Conservation (phyloP, 2,329 filamentous ascomycete species). For the Botryotinia calthae region DNA sequence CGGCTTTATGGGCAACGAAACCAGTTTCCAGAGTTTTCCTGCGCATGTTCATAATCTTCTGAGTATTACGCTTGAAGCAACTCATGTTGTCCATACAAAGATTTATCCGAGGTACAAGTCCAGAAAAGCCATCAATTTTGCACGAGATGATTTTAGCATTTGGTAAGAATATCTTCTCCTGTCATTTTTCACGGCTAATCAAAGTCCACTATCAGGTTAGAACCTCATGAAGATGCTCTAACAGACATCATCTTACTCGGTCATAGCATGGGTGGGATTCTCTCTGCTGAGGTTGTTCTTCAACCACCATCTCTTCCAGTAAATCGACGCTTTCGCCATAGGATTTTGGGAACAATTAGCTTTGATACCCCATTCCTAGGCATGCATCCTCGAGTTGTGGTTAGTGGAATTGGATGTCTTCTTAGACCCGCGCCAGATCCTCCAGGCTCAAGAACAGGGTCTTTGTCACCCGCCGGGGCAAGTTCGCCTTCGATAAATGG, state of each 20-base stretch:
- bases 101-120: slow-evolving; percentile 80
- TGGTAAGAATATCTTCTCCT: slow-evolving; percentile 52
- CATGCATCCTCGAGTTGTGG: slow-evolving; percentile 82
- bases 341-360: slow-evolving; percentile 75
- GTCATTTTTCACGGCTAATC: slow-evolving; percentile 24
- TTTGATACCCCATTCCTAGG: slow-evolving; percentile 86
- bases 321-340: slow-evolving; percentile 58
- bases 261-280: slow-evolving; percentile 85
- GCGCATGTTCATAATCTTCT: slow-evolving; percentile 80
- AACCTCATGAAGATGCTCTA: slow-evolving; percentile 68
- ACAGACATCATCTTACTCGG: slow-evolving; percentile 83
- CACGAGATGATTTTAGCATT: slow-evolving; percentile 75
- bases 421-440: slow-evolving; percentile 54
- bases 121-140: slow-evolving; percentile 67
- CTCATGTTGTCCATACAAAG: slow-evolving; percentile 82
- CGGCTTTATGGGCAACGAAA: slow-evolving; percentile 86
- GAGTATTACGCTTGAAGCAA: slow-evolving; percentile 62
- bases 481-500: slow-evolving; percentile 27
- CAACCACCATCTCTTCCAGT: slow-evolving; percentile 41
- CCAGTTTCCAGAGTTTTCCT: slow-evolving; percentile 84
- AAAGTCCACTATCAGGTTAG: slow-evolving; percentile 51
- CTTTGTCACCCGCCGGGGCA: slow-evolving; percentile 24
- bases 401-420: slow-evolving; percentile 76
- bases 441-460: slow-evolving; percentile 26
- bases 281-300: slow-evolving; percentile 76